Evolutionary conservation across 2,329 filamentous ascomycete species (phyloP).

Genomic region (Exophiala spinifera): DNA sequence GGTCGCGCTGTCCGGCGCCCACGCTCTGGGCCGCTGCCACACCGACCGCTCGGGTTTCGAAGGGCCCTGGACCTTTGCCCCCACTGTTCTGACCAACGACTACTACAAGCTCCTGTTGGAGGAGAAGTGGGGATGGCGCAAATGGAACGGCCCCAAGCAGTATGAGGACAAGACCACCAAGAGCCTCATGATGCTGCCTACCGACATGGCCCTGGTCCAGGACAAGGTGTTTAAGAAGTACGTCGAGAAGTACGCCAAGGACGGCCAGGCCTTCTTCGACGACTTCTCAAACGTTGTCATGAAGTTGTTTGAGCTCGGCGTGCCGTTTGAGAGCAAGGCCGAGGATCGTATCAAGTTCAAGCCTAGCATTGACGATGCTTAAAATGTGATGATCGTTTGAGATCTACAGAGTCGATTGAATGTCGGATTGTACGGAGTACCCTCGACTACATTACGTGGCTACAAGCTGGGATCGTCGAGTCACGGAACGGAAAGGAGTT

Average conservation of each 20-base stretch:
- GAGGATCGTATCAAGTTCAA: slow-evolving; percentile 63
- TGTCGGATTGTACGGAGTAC: no score
- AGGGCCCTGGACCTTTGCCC: slow-evolving; percentile 89
- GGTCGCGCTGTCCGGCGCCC: slow-evolving; percentile 80
- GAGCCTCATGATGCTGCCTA: slow-evolving; percentile 94
- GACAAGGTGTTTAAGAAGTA: slow-evolving; percentile 81
- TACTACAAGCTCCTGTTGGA: slow-evolving; percentile 84
- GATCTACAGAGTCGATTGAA: not conserved
- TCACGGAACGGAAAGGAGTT: no score
- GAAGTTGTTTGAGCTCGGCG: slow-evolving; percentile 90
- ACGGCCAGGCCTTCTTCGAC: slow-evolving; percentile 87
- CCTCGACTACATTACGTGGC: no score
- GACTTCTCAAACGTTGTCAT: slow-evolving; percentile 77
- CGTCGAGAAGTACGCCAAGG: slow-evolving; percentile 85
- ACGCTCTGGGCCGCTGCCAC: slow-evolving; percentile 84
- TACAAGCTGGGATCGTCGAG: no score
- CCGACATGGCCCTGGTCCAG: slow-evolving; percentile 80
- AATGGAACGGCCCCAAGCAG: slow-evolving; percentile 90
- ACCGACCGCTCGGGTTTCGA: slow-evolving; percentile 81
- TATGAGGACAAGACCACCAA: slow-evolving; percentile 85
- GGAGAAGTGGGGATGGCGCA: slow-evolving; percentile 89
- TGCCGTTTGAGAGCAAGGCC: slow-evolving; percentile 73
- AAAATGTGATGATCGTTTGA: no score
- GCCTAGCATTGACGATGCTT: slow-evolving; percentile 38
- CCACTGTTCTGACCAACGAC: slow-evolving; percentile 89